Base-by-base conservation (phyloP, 345 rosid genomes). In the Brassica incana region DNA sequence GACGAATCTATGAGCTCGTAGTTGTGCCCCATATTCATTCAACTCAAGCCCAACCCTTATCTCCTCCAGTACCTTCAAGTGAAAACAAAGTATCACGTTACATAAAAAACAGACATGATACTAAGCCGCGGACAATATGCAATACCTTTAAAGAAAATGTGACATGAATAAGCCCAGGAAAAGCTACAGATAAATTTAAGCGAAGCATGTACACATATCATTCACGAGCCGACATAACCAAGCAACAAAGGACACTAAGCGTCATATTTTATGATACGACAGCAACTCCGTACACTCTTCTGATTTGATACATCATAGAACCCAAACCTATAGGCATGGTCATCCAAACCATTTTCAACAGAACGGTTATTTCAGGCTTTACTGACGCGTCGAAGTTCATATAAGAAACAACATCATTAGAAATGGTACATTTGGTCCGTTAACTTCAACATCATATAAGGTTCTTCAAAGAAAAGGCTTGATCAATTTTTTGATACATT, bases 1-100 rank as follows among this genome's bases (percentile, higher is more conserved):
- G 97, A 93, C 35, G 99, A 96, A 83, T 93, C 99, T 81, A 93
- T 94, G 36, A 87, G 99, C 84, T 92, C 97, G 77, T 93, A 93
- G 85, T 96, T 96, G 98, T 92, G 93, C 90, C 80, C 97, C 97
- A 83, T 88, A 88, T 78, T 93, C 97, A 86, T 96, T 96, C 81
- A 93, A 80, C 75, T 93, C 99, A 65, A 96, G 86, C 56, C 98
- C 99, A 83, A 90, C 82, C 83, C 97, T 88, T 73, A 96, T 93
- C 87, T 96, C 99, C 86, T 96, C 99, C 92, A 96, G 78, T 81
- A 93, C 95, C 98, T 96, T 87, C 73, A 84, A 75, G 71, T 68
- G 77, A 83, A 77, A 75, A 77, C 7, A 43, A 67, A 72, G 77
- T 56, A 76, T 11, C 58, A 66, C 15, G 65, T 71, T 23, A 76